phyloP scores from a whole-genome alignment of 805 yeast genomes.

The Nakazawaea holstii region DNA sequence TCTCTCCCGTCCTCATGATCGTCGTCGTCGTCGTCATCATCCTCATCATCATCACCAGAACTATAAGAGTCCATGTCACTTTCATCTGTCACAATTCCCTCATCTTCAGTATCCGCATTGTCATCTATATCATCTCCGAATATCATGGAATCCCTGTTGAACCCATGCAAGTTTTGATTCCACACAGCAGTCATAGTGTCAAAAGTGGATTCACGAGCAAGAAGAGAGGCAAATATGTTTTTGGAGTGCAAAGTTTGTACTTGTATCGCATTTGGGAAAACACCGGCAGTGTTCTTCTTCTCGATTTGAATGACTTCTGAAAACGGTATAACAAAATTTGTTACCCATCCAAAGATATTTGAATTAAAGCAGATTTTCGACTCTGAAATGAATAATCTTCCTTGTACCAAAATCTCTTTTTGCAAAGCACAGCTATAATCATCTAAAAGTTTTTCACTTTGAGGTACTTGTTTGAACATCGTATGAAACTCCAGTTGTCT shows the following conservation, averaged over 20 bases:
- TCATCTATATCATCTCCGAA: constrained; percentile 4
- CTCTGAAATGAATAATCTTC: constrained; percentile 54
- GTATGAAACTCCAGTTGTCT: constrained; percentile 58
- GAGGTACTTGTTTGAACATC: constrained; percentile 46
- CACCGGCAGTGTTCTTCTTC: constrained; percentile 58
- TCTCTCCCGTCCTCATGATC: constrained; percentile 16
- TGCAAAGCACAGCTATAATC: constrained; percentile 65
- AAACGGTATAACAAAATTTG: constrained; percentile 51
- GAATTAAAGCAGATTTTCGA: constrained; percentile 57
- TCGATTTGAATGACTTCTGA: constrained; percentile 59
- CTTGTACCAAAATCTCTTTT: constrained; percentile 63
- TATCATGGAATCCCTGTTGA: constrained; percentile 12
- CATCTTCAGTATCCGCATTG: constrained; percentile 24
- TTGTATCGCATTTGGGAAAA: constrained; percentile 66
- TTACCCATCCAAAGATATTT: constrained; percentile 63
- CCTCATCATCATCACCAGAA: constrained; percentile 18
- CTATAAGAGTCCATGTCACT: constrained; percentile 12
- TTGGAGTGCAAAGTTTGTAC: constrained; percentile 58
- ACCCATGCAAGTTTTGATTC: constrained; percentile 37
- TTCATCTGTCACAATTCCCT: constrained; percentile 16
- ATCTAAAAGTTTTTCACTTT: constrained; percentile 47
- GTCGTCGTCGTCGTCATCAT: constrained; percentile 15
- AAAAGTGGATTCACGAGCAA: constrained; percentile 52
- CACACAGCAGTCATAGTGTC: constrained; percentile 54
- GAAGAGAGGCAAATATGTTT: constrained; percentile 60